A percentile compares a stretch with the other conserved stretches of the same genome.
These are phyloP conservation scores for Corynespora cassiicola DNA, from an alignment of 2,329 filamentous ascomycete species.

Conservation along the genomic window DNA sequence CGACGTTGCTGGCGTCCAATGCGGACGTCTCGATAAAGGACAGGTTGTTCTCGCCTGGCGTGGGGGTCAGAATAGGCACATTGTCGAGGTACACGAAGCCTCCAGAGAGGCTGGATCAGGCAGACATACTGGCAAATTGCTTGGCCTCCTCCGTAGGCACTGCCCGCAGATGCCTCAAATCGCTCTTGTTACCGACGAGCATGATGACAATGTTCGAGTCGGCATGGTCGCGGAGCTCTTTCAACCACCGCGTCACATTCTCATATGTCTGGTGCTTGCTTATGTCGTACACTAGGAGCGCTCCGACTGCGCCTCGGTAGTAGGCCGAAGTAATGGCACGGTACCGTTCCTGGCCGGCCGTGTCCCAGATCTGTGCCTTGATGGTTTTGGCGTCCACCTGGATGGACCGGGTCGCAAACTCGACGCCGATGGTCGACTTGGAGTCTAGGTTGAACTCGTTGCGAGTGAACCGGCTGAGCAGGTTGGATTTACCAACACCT, in stretches of 20 bases:
- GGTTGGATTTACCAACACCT: slow-evolving; percentile 99
- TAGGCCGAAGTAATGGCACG: slow-evolving; percentile 99
- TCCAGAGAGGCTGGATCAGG: slow-evolving; percentile 37
- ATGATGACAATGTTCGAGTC: slow-evolving; percentile 99
- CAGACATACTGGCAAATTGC: slow-evolving; percentile 84
- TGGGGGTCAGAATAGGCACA: slow-evolving; percentile 17
- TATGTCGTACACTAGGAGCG: slow-evolving; percentile 98
- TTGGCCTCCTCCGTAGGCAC: slow-evolving; percentile 98
- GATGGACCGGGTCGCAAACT: slow-evolving; percentile 98
- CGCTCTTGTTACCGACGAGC: slow-evolving; percentile 99
- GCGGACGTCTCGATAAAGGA: slow-evolving; percentile 99
- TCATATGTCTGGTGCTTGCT: slow-evolving; percentile 99
- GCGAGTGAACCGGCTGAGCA: slow-evolving; percentile 98
- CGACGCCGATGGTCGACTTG: slow-evolving; percentile 99
- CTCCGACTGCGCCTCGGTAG: slow-evolving; percentile 96
- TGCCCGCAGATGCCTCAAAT: slow-evolving; percentile 97
- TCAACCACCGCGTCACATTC: slow-evolving; percentile 98
- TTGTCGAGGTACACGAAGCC: background rate
- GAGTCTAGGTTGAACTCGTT: slow-evolving; percentile 99
- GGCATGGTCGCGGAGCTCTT: slow-evolving; percentile 96
- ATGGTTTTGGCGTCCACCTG: slow-evolving; percentile 99
- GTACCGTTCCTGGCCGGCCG: slow-evolving; percentile 97
- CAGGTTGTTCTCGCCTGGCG: slow-evolving; percentile 89
- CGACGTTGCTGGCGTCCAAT: slow-evolving; percentile 97
- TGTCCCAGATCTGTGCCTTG: slow-evolving; percentile 99